Conservation (phyloP, 164 flowering plant genomes). For the Macadamia integrifolia region DNA sequence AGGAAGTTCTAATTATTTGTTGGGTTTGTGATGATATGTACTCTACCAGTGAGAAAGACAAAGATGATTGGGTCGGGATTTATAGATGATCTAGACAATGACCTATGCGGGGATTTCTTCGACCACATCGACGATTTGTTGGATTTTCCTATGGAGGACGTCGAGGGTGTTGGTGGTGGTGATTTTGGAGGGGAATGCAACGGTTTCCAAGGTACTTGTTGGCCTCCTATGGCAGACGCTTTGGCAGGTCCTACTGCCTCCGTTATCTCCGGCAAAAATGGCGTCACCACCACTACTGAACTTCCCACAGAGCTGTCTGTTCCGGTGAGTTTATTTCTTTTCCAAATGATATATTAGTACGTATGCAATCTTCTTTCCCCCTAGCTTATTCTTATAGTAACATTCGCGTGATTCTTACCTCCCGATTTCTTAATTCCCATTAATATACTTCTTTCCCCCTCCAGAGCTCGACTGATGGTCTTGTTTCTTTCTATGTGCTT, state of each 20-base stretch:
- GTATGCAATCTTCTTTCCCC: too few relatives aligned
- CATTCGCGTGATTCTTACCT: neutral
- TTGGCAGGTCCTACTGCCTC: conserved; percentile 7
- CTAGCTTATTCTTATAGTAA: too few relatives aligned
- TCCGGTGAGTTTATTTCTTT: conserved; percentile 48
- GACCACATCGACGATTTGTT: conserved; percentile 85
- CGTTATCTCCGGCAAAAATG: conserved; percentile 20
- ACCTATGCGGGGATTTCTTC: conserved; percentile 63
- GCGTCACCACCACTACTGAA: conserved; percentile 23
- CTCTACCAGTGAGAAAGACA: too few relatives aligned
- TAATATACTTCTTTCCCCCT: neutral
- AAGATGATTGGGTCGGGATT: conserved; percentile 19
- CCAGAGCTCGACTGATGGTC: too few relatives aligned
- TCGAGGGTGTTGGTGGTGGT: conserved; percentile 14
- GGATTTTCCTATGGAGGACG: conserved; percentile 62
- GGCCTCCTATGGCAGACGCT: neutral
- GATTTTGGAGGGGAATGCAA: conserved; percentile 4
- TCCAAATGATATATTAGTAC: too few relatives aligned
- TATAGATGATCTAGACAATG: conserved; percentile 51
- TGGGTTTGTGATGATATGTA: too few relatives aligned
- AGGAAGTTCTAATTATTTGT: too few relatives aligned
- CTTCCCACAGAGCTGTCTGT: conserved; percentile 49
- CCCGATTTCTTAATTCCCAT: neutral
- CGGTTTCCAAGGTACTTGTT: conserved; percentile 11
- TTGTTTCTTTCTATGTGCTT: neutral